Conservation (phyloP, 306 rosid genomes). For the Cucurbita ficifolia region DNA sequence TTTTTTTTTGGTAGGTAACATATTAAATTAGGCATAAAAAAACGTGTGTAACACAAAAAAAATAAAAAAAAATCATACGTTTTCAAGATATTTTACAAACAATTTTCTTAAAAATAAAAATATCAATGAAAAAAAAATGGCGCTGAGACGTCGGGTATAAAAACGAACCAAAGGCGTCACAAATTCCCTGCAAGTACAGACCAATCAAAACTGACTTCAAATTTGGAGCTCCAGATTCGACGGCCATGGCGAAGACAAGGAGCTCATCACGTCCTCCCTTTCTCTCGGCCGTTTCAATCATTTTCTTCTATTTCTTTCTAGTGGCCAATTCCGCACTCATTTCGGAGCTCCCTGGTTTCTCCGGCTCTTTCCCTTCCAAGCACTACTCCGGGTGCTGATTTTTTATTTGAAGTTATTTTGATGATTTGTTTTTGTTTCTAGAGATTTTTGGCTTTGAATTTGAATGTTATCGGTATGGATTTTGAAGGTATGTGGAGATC, state of each 20-base stretch:
- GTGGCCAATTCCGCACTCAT: conserved; percentile 15
- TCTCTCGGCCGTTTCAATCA: not conserved
- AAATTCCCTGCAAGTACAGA: not conserved
- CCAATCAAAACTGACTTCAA: not conserved
- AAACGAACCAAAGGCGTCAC: not conserved
- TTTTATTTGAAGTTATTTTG: not conserved
- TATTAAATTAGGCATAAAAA: no score
- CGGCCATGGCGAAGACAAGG: conserved; percentile 8
- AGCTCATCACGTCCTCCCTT: not conserved
- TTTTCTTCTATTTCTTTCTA: not conserved
- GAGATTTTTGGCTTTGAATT: not conserved
- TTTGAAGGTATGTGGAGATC: conserved; percentile 31
- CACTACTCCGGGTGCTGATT: conserved; percentile 34
- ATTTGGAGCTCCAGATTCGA: not conserved
- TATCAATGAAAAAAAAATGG: not conserved
- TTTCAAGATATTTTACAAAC: no score
- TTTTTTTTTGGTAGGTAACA: no score
- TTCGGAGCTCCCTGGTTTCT: conserved; percentile 32
- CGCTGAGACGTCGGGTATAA: not conserved
- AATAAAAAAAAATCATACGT: no score
- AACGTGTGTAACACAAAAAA: no score
- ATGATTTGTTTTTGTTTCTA: not conserved
- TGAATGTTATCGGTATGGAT: not conserved
- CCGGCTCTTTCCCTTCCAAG: conserved; percentile 26
- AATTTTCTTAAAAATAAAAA: no score